phyloP scores from a whole-genome alignment of 129 eudicot species.

The Calendula officinalis region DNA sequence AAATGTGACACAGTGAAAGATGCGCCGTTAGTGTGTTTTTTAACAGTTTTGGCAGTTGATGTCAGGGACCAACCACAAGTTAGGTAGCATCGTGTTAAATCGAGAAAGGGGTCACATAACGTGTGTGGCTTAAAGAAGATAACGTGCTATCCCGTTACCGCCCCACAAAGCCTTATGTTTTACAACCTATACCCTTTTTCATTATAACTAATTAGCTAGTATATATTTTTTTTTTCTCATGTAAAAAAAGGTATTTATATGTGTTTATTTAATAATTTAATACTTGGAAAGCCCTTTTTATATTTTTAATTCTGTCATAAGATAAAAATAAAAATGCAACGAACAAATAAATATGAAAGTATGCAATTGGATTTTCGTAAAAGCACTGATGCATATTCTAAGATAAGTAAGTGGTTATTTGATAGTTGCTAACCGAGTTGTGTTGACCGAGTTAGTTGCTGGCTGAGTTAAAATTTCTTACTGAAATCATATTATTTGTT shows the following conservation, averaged over 20 bases:
- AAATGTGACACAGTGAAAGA: not conserved
- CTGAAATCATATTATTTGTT: no score
- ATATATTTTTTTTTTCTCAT: not conserved
- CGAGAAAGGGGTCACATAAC: slow-evolving; percentile 16
- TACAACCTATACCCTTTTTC: slow-evolving; percentile 13
- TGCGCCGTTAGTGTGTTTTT: slow-evolving; percentile 10
- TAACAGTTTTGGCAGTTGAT: slow-evolving; percentile 29
- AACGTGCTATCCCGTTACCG: slow-evolving; percentile 35
- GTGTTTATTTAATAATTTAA: no score
- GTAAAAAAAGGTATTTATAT: no score
- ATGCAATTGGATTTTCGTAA: not conserved
- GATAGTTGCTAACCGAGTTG: no score
- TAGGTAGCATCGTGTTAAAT: slow-evolving; percentile 12
- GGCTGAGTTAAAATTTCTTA: no score
- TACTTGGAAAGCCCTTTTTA: no score
- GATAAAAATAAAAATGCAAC: no score
- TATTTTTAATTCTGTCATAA: no score
- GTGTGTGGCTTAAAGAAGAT: slow-evolving; percentile 38
- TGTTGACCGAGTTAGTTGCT: no score
- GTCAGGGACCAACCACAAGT: slow-evolving; percentile 10
- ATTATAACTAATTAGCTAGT: not conserved
- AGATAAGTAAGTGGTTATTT: no score
- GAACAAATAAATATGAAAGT: not conserved
- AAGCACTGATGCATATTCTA: no score
- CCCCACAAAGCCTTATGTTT: slow-evolving; percentile 30